phyloP scores from a whole-genome alignment of 1,284 basidiomycete genomes.

The Austroboletus niveus region DNA sequence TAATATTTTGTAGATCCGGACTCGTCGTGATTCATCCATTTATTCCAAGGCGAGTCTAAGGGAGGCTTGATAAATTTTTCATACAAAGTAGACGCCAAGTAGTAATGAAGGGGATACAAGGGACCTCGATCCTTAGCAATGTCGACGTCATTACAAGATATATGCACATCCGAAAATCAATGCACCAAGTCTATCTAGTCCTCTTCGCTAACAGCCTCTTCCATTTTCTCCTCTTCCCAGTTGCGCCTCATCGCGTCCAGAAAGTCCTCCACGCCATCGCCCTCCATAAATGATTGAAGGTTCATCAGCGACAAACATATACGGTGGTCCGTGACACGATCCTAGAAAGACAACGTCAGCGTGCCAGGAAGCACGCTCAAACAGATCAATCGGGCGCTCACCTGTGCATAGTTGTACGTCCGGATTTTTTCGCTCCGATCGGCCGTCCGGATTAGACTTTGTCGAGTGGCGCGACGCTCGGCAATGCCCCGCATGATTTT shows the following conservation, averaged over 20 bases:
- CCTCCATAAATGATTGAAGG: slow-evolving; percentile 74
- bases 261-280: slow-evolving; percentile 66
- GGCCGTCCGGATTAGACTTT: slow-evolving; percentile 73
- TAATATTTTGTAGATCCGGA: too few species aligned
- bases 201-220: slow-evolving; percentile 53
- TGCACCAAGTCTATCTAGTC: neutral
- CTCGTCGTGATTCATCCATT: too few species aligned
- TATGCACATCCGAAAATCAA: too few species aligned
- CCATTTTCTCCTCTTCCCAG: slow-evolving; percentile 64
- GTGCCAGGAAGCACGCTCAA: neutral
- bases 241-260: slow-evolving; percentile 64
- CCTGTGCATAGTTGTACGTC: slow-evolving; percentile 92
- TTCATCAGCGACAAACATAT: slow-evolving; percentile 79
- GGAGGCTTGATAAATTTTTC: too few species aligned
- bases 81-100: too few species aligned
- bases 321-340: slow-evolving; percentile 90
- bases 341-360: slow-evolving; percentile 43
- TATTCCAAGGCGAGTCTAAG: too few species aligned
- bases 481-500: slow-evolving; percentile 72
- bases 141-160: too few species aligned
- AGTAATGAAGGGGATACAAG: too few species aligned
- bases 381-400: slow-evolving; percentile 18
- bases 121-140: too few species aligned
- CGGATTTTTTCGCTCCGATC: slow-evolving; percentile 91
- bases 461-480: slow-evolving; percentile 65